Evolutionary conservation across 306 rosid genomes (phyloP).

Genomic region (Vicia faba): DNA sequence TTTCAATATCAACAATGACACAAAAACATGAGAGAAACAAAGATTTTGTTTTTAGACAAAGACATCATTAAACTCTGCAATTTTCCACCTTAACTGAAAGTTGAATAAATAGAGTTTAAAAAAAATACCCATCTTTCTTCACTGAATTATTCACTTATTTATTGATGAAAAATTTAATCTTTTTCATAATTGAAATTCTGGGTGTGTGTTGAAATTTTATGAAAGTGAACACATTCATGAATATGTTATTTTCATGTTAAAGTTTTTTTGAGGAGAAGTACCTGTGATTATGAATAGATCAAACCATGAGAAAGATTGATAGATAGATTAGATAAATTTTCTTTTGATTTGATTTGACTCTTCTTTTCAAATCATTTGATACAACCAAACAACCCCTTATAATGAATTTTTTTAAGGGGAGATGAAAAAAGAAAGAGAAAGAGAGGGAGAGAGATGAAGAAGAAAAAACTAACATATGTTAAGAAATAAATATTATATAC

Average conservation of each 20-base stretch:
- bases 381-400: conserved; percentile 47
- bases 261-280: conserved; percentile 52
- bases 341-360: conserved; percentile 65
- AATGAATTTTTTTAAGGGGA: conserved; percentile 34
- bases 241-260: not conserved
- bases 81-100: conserved; percentile 47
- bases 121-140: conserved; percentile 79
- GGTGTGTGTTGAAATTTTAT: conserved; percentile 24
- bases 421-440: not conserved
- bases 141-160: conserved; percentile 64
- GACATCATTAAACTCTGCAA: conserved; percentile 12
- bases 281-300: conserved; percentile 65
- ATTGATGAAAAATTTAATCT: not conserved
- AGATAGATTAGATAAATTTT: conserved; percentile 26
- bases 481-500: conserved; percentile 16
- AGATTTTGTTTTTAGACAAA: conserved; percentile 26
- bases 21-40: conserved; percentile 43
- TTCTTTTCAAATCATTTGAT: conserved; percentile 64
- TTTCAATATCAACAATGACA: conserved; percentile 45
- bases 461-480: conserved; percentile 36
- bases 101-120: conserved; percentile 36
- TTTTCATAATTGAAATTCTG: conserved; percentile 33
- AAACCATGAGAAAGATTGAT: conserved; percentile 43
- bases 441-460: not conserved
- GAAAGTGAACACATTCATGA: conserved; percentile 19